These are phyloP conservation scores for Mariannaea sp. DNA, from an alignment of 2,329 filamentous ascomycete species.

Conservation along the genomic window DNA sequence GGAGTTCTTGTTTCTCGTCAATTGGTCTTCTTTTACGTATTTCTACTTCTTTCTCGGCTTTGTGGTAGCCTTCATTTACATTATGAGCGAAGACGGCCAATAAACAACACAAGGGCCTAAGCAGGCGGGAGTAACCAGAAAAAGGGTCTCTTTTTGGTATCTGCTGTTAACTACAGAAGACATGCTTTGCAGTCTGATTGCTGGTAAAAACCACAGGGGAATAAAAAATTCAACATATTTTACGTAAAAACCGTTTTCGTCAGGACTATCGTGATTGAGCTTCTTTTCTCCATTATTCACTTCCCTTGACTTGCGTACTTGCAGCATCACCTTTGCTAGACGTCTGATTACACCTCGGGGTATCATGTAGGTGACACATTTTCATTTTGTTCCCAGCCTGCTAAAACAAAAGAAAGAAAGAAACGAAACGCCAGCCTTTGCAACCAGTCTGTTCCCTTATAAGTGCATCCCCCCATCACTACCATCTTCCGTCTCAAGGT, in stretches of 20 bases:
- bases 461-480: conserved; percentile 66
- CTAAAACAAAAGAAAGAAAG: no score
- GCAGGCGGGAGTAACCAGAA: conserved; percentile 18
- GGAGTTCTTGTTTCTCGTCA: no score
- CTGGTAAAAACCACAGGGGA: conserved; percentile 24
- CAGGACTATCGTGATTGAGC: no score
- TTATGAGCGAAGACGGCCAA: conserved; percentile 22
- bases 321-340: neutral
- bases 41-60: conserved; percentile 15
- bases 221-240: no score
- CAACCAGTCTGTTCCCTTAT: conserved; percentile 38
- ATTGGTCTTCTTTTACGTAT: neutral
- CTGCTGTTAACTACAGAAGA: conserved; percentile 15
- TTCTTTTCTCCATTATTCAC: no score
- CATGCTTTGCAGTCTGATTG: conserved; percentile 23
- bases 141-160: conserved; percentile 12
- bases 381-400: conserved; percentile 17
- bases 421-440: conserved; percentile 38
- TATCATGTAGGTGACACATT: conserved; percentile 26
- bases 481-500: conserved; percentile 48
- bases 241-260: no score
- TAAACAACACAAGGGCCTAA: conserved; percentile 20
- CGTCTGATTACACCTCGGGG: conserved; percentile 23
- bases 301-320: no score
- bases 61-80: conserved; percentile 9